Evolutionary conservation across 1,284 basidiomycete genomes (phyloP).

Genomic region (Peniophora sp.): DNA sequence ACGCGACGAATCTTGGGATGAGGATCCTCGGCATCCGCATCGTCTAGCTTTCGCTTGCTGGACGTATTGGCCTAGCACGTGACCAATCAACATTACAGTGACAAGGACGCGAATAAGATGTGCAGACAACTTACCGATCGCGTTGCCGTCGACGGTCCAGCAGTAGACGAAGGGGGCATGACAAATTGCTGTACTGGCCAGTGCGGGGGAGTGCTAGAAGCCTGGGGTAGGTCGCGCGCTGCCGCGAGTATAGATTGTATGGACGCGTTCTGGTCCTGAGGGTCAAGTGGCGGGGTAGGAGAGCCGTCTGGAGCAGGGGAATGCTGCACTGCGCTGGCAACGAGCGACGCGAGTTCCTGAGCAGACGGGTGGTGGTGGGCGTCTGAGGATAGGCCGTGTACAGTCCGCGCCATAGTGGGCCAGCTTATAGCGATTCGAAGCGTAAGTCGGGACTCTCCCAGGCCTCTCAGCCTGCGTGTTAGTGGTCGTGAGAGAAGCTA

Average conservation of each 20-base stretch:
- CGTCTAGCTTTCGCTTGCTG: conserved; percentile 69
- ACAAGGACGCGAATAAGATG: background rate
- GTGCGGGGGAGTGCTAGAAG: conserved; percentile 29
- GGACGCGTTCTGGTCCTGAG: conserved; percentile 45
- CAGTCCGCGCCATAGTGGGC: no score
- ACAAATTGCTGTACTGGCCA: conserved; percentile 25
- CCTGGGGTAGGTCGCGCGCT: conserved; percentile 23
- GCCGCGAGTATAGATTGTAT: conserved; percentile 57
- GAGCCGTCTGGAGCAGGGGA: conserved; percentile 22
- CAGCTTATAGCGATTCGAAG: no score
- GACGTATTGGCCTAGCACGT: conserved; percentile 18
- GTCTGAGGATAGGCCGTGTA: conserved; percentile 22
- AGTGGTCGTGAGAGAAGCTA: no score
- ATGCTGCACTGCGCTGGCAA: conserved; percentile 29
- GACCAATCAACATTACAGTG: conserved; percentile 1
- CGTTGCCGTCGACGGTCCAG: conserved; percentile 7
- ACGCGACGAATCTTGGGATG: conserved; percentile 75
- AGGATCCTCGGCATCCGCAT: conserved; percentile 56
- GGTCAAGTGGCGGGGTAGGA: conserved; percentile 16
- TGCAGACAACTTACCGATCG: conserved; percentile 8
- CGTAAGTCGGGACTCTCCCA: no score
- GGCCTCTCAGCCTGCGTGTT: no score
- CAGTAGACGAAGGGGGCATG: background rate
- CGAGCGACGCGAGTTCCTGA: conserved; percentile 22
- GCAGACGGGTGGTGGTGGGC: conserved; percentile 30